These are phyloP conservation scores for Yamadazyma buinensis DNA, from an alignment of 1,139 yeast species.

Conservation along the genomic window DNA sequence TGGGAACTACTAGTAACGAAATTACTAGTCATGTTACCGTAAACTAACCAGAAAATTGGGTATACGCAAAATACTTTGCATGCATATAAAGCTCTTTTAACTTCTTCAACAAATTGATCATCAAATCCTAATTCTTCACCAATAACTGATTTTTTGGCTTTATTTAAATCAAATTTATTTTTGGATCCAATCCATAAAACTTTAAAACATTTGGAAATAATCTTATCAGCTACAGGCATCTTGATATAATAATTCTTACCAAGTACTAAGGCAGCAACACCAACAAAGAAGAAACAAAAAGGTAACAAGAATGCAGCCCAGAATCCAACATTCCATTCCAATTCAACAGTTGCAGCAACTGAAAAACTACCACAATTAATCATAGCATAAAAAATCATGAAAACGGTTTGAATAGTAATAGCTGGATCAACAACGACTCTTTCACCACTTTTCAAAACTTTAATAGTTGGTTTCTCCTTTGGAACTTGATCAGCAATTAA, in stretches of 20 bases:
- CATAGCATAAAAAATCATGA: slow-evolving; percentile 42
- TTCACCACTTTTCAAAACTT: slow-evolving; percentile 33
- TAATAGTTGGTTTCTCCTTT: slow-evolving; percentile 34
- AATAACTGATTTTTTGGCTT: slow-evolving; percentile 52
- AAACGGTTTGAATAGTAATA: slow-evolving; percentile 39
- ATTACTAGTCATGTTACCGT: slow-evolving; percentile 65
- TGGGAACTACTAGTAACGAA: slow-evolving; percentile 63
- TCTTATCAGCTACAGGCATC: slow-evolving; percentile 61
- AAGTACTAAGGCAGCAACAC: slow-evolving; percentile 48
- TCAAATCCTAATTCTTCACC: slow-evolving; percentile 53
- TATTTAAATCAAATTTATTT: slow-evolving; percentile 48
- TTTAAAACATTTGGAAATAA: slow-evolving; percentile 53
- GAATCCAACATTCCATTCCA: slow-evolving; percentile 35
- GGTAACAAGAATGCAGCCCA: slow-evolving; percentile 54
- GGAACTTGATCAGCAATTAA: slow-evolving; percentile 73
- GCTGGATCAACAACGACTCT: slow-evolving; percentile 39
- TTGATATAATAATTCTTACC: slow-evolving; percentile 59
- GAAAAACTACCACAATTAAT: slow-evolving; percentile 40
- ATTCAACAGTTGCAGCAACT: slow-evolving; percentile 40
- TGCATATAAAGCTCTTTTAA: slow-evolving; percentile 52
- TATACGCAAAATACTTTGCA: slow-evolving; percentile 61
- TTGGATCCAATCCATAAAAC: slow-evolving; percentile 43
- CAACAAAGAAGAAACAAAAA: slow-evolving; percentile 63
- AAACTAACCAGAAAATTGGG: slow-evolving; percentile 66
- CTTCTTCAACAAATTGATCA: slow-evolving; percentile 62